Evolutionary conservation across 1,284 basidiomycete species (phyloP).

Genomic region (Pyrrhoderma lamaoense): DNA sequence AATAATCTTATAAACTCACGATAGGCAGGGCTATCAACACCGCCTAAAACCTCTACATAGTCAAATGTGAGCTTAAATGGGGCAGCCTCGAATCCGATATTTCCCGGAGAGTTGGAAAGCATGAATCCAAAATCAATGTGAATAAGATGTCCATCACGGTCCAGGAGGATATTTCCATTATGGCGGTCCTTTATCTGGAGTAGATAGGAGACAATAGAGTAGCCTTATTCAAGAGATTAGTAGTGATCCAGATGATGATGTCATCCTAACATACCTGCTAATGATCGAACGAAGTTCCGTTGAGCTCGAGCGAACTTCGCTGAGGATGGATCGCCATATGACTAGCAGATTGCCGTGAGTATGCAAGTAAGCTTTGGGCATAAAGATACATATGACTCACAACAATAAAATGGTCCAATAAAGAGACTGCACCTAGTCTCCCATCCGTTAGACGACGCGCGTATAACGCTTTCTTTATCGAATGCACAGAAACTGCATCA

Average conservation of each 20-base stretch:
- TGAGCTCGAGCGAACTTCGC: conserved; percentile 82
- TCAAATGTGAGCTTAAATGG: conserved; percentile 96
- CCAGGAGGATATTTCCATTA: conserved; percentile 97
- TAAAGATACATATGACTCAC: conserved; percentile 39
- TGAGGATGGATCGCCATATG: conserved; percentile 84
- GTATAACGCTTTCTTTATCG: conserved; percentile 98
- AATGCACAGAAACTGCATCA: conserved; percentile 96
- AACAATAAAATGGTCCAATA: conserved; percentile 85
- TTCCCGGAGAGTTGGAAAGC: conserved; percentile 93
- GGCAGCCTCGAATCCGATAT: conserved; percentile 97
- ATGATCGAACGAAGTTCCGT: conserved; percentile 88
- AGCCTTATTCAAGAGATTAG: conserved; percentile 43
- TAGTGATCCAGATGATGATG: background rate
- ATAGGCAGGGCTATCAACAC: conserved; percentile 72
- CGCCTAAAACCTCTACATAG: conserved; percentile 95
- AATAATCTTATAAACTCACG: conserved; percentile 84
- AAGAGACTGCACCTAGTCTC: conserved; percentile 74
- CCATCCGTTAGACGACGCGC: conserved; percentile 78
- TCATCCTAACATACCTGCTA: conserved; percentile 56
- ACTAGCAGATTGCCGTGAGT: conserved; percentile 36
- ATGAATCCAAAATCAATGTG: conserved; percentile 99
- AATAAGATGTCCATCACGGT: conserved; percentile 88
- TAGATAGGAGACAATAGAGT: conserved; percentile 91
- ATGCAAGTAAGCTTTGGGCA: background rate
- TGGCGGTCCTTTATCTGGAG: conserved; percentile 99